Evolutionary conservation across 1,284 basidiomycete species (phyloP).

Genomic region (Lignosus rhinocerotis): DNA sequence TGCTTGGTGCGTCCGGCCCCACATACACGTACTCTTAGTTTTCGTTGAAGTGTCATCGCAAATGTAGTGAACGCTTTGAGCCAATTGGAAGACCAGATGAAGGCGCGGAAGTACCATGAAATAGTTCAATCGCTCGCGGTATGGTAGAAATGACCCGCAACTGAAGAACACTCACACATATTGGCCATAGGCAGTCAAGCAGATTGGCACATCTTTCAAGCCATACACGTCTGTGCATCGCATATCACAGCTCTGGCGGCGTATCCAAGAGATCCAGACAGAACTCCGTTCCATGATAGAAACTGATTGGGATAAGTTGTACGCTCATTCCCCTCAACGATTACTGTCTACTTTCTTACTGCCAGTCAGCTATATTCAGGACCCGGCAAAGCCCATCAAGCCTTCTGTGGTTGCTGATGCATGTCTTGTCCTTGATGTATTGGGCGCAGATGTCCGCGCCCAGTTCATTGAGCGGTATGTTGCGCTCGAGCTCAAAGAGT

Average conservation of each 20-base stretch:
- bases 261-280: conserved; percentile 79
- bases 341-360: not conserved
- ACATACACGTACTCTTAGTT: not conserved
- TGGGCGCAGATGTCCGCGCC: conserved; percentile 79
- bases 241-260: conserved; percentile 76
- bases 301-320: conserved; percentile 90
- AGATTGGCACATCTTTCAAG: conserved; percentile 80
- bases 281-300: conserved; percentile 79
- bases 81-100: conserved; percentile 78
- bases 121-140: conserved; percentile 82
- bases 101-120: conserved; percentile 80
- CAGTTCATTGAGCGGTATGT: conserved; percentile 91
- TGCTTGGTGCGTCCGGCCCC: conserved; percentile 71
- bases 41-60: not conserved
- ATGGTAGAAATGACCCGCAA: conserved; percentile 9
- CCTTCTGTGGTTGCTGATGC: conserved; percentile 70
- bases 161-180: not conserved
- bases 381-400: conserved; percentile 69
- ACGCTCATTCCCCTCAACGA: conserved; percentile 30
- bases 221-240: conserved; percentile 72
- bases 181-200: conserved; percentile 72
- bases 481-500: conserved; percentile 91
- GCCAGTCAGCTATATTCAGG: conserved; percentile 70
- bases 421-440: conserved; percentile 82
- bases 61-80: conserved; percentile 75